Percentiles rank a stretch among this genome's conserved stretches.
phyloP scores from a whole-genome alignment of 2,329 filamentous ascomycete species.

The Scedosporium boydii region DNA sequence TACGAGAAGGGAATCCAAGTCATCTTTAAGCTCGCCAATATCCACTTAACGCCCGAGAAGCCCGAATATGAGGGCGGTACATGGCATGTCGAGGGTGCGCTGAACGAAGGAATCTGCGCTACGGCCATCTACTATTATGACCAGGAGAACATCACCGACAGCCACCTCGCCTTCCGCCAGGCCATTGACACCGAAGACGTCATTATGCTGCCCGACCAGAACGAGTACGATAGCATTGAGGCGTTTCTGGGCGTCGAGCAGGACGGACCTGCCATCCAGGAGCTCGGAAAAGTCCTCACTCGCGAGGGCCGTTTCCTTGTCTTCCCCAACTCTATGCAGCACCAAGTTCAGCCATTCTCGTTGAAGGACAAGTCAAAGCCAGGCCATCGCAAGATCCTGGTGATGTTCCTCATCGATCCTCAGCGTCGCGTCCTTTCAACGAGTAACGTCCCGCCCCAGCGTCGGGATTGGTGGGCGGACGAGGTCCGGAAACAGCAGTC shows the following conservation, averaged over 20 bases:
- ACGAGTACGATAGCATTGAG: slow-evolving; percentile 23
- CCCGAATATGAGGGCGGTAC: slow-evolving; percentile 41
- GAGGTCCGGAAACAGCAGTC: slow-evolving; percentile 33
- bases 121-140: slow-evolving; percentile 56
- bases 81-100: slow-evolving; percentile 46
- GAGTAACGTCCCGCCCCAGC: slow-evolving; percentile 28
- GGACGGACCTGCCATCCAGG: slow-evolving; percentile 15
- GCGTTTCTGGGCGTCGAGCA: slow-evolving; percentile 24
- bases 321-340: slow-evolving; percentile 35
- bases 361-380: slow-evolving; percentile 38
- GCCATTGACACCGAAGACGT: slow-evolving; percentile 21
- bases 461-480: slow-evolving; percentile 23
- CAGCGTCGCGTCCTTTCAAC: slow-evolving; percentile 36
- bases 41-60: slow-evolving; percentile 49
- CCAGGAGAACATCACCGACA: slow-evolving; percentile 47
- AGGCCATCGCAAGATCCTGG: slow-evolving; percentile 47
- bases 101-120: slow-evolving; percentile 56
- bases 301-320: slow-evolving; percentile 32
- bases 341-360: slow-evolving; percentile 39
- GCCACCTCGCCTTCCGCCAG: slow-evolving; percentile 40
- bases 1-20: slow-evolving; percentile 38
- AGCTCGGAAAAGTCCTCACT: slow-evolving; percentile 30
- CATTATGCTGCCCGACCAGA: slow-evolving; percentile 17
- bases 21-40: slow-evolving; percentile 53
- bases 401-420: slow-evolving; percentile 51